phyloP scores from a whole-genome alignment of 768 basidiomycete species.

The Boletus rubescentipes region DNA sequence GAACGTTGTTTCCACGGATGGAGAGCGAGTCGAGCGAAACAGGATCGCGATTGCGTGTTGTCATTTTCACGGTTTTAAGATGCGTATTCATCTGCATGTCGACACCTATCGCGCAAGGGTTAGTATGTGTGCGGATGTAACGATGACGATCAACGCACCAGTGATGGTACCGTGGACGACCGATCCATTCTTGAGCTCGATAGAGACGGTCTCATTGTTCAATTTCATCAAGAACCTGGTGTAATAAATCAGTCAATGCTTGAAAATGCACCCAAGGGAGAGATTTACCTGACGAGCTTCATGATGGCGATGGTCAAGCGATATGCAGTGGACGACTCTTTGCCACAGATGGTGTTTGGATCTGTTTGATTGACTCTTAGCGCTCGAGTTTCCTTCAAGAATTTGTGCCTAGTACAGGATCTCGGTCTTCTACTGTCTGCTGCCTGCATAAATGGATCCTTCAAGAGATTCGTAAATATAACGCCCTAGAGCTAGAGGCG shows the following conservation, averaged over 20 bases:
- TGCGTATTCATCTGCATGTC: slow-evolving; percentile 99
- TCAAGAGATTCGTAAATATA: no score
- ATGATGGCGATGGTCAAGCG: slow-evolving; percentile 43
- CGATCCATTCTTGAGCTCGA: slow-evolving; percentile 98
- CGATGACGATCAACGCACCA: slow-evolving; percentile 48
- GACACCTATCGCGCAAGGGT: slow-evolving; percentile 60
- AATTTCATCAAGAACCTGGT: slow-evolving; percentile 97
- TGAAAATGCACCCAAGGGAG: neutral
- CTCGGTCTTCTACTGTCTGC: no score
- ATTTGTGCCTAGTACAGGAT: no score
- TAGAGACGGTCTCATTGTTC: slow-evolving; percentile 98
- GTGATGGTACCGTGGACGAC: slow-evolving; percentile 96
- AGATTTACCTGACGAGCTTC: slow-evolving; percentile 79
- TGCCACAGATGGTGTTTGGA: slow-evolving; percentile 24
- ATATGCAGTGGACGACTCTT: slow-evolving; percentile 12
- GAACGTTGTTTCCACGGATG: slow-evolving; percentile 94
- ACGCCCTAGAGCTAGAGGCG: no score
- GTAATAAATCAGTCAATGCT: slow-evolving; percentile 8
- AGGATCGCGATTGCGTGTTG: slow-evolving; percentile 87
- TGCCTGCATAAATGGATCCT: no score
- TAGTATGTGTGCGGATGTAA: neutral
- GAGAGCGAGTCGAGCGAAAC: slow-evolving; percentile 85
- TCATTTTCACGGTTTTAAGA: slow-evolving; percentile 96
- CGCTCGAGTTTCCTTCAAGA: no score
- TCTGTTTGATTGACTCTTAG: slow-evolving; percentile 17